Evolutionary conservation across 768 basidiomycete genomes (phyloP), one percentile per base, ranked within the genome.

Genomic region (Rhizopogon rudus): DNA sequence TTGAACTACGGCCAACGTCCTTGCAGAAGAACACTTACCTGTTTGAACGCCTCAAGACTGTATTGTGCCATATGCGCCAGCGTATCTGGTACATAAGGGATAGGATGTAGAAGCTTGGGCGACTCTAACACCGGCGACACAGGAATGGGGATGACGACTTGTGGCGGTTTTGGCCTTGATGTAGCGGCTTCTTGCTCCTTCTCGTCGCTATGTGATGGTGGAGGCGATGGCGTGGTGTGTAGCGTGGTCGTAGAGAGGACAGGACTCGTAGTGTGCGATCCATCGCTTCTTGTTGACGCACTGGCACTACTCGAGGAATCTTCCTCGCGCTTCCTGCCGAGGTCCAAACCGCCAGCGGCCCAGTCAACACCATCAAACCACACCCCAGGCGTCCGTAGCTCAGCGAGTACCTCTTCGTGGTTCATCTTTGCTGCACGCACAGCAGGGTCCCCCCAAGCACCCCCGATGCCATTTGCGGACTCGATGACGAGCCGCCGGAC

Each of bases 311-410:
- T 76, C 28, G 72, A 74, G 3, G 81, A 74, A 57, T 81, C 79
- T 53, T 79, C 79, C 45, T 81, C 80, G 41, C 78, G 43, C 17
- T 59, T 65, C 22, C 59, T 54, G 44, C 64, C 62, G 2, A 48
- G 33, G 14, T 48, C 46, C 28, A 61, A 50, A 2, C 61, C 64
- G 25, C 61, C 70, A 40, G 66, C 61, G 17, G 63, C 54, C 85
- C 87, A 88, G 63, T 89, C 85, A 3, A 86, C 75, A 0, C 87
- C 87, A 51, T 88, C 84, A 55, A 81, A 86, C 88, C 88, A 91
- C 2, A 84, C 72, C 0, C 78, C 81, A 28, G 73, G 75, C 37
- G 83, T 79, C 40, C 83, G 73, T 55, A 91, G 57, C 45, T 79
- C 76, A 40, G 61, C 66, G 29, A 86, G 62, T 0, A 91, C 82